A percentile compares a stretch with the other conserved stretches of the same genome.
Conservation (phyloP, 306 rosid species). For the Corylus americana region DNA sequence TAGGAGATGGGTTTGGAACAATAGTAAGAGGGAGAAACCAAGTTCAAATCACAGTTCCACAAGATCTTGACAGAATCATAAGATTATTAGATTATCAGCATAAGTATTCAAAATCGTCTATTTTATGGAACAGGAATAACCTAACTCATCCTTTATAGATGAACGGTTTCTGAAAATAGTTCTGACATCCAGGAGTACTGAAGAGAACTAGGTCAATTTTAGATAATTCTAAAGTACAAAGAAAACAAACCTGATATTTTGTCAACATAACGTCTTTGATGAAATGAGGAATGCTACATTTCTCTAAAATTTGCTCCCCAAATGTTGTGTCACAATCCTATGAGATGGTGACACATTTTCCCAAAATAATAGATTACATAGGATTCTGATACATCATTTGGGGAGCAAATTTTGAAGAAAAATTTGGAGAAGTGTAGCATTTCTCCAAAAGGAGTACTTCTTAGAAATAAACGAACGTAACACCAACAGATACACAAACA, state of each 20-base stretch:
- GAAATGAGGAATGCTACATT: background rate
- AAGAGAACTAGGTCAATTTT: background rate
- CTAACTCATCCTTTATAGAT: background rate
- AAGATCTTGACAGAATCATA: background rate
- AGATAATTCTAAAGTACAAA: background rate
- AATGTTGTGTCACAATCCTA: no score
- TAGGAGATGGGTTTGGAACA: background rate
- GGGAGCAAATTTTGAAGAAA: no score
- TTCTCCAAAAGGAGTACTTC: background rate
- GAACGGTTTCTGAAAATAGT: background rate
- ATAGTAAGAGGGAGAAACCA: background rate
- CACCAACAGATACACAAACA: background rate
- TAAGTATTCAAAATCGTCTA: slow-evolving; percentile 5
- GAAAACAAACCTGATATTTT: background rate
- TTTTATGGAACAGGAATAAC: background rate
- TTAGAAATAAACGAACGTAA: no score
- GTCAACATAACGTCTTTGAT: background rate
- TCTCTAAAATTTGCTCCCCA: no score
- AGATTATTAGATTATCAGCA: background rate
- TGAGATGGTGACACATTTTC: no score
- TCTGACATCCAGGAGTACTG: background rate
- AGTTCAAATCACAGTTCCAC: slow-evolving; percentile 14
- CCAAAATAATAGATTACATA: no score
- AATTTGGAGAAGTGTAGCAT: no score
- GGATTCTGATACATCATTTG: no score